Evolutionary conservation across 371 early-diverging fungal genomes (phyloP).

Genomic region (Homolaphlyctis polyrhiza): DNA sequence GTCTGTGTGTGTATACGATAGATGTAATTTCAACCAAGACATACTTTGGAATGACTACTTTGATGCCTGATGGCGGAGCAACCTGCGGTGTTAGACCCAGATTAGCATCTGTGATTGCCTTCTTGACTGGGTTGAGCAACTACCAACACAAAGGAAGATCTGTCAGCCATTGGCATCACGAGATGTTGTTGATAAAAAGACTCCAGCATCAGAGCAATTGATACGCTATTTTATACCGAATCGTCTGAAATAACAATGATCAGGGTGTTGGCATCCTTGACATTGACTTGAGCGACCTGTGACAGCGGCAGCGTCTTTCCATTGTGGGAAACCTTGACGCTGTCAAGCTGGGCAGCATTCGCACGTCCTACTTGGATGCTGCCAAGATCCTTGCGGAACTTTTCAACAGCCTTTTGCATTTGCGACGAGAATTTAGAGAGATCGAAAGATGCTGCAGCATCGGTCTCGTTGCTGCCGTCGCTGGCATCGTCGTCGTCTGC

Average conservation of each 20-base stretch:
- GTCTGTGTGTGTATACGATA: no score
- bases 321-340: slow-evolving; percentile 61
- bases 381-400: slow-evolving; percentile 60
- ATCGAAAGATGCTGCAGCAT: slow-evolving; percentile 32
- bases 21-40: no score
- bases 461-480: not conserved
- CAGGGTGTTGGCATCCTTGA: slow-evolving; percentile 84
- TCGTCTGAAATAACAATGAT: slow-evolving; percentile 73
- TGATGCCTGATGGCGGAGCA: slow-evolving; percentile 54
- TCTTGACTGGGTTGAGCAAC: slow-evolving; percentile 68
- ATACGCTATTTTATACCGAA: slow-evolving; percentile 59
- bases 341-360: slow-evolving; percentile 73
- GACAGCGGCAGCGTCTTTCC: slow-evolving; percentile 52
- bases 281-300: slow-evolving; percentile 72
- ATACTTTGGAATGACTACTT: slow-evolving; percentile 86
- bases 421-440: slow-evolving; percentile 35
- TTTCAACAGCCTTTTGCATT: slow-evolving; percentile 40
- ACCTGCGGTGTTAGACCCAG: slow-evolving; percentile 77
- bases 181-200: not conserved
- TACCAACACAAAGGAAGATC: slow-evolving; percentile 19
- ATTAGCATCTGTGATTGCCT: slow-evolving; percentile 75
- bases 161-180: no score
- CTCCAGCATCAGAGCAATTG: not conserved
- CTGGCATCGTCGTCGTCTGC: no score
- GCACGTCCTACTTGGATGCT: slow-evolving; percentile 70